These are phyloP conservation scores for Prunus dulcis DNA, from an alignment of 306 rosid genomes.

Conservation along the genomic window DNA sequence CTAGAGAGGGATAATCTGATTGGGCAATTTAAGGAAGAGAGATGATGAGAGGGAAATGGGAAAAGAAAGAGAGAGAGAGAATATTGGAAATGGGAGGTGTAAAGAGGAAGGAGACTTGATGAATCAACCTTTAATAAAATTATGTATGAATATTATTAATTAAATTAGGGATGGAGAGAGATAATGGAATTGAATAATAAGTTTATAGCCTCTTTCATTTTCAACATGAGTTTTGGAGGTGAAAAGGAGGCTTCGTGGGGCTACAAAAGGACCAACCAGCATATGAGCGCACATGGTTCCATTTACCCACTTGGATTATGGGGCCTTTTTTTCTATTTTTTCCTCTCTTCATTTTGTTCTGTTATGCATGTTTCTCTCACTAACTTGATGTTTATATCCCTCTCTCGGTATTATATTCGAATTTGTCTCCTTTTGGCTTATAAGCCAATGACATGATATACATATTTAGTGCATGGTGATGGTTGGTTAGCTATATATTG, in stretches of 20 bases:
- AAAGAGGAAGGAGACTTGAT: constrained; percentile 16
- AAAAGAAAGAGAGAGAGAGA: background rate
- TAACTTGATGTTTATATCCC: background rate
- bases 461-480: constrained; percentile 6
- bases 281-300: constrained; percentile 47
- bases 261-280: constrained; percentile 36
- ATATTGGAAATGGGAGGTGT: constrained; percentile 29
- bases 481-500: background rate
- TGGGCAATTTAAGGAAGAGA: background rate
- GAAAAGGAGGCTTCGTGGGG: constrained; percentile 35
- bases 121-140: constrained; percentile 15
- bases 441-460: background rate
- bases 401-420: background rate
- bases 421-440: background rate
- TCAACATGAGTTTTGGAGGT: constrained; percentile 28
- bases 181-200: background rate
- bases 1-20: background rate
- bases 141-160: background rate
- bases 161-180: background rate
- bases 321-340: constrained; percentile 9
- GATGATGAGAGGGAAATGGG: background rate
- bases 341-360: background rate
- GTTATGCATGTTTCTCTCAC: background rate
- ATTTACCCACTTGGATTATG: constrained; percentile 37
- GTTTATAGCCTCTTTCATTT: constrained; percentile 12